Percentiles rank a stretch among this genome's conserved stretches.
These are phyloP conservation scores for Cinchona pubescens DNA, from an alignment of 257 asterid species.

Conservation along the genomic window DNA sequence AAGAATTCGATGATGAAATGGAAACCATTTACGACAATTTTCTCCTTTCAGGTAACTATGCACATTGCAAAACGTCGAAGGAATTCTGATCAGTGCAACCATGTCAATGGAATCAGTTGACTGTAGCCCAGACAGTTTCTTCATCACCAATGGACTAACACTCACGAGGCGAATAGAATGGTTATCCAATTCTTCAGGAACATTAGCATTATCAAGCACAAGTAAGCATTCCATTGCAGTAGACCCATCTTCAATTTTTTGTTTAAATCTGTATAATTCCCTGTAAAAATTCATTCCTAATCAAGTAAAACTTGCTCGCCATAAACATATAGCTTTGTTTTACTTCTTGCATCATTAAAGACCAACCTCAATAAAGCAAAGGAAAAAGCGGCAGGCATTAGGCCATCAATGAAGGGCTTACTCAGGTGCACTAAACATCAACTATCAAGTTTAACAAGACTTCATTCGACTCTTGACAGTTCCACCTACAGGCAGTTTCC, in stretches of 20 bases:
- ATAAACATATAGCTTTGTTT: no score
- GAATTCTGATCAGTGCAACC: slow-evolving; percentile 73
- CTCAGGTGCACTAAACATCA: background rate
- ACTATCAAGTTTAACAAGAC: background rate
- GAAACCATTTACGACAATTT: slow-evolving; percentile 45
- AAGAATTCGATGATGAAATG: slow-evolving; percentile 63
- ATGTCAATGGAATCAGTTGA: slow-evolving; percentile 68
- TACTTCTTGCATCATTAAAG: background rate
- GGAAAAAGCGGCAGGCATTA: background rate
- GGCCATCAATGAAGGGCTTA: background rate
- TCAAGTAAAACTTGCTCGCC: background rate
- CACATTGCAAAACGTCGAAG: slow-evolving; percentile 54
- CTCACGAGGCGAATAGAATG: slow-evolving; percentile 35
- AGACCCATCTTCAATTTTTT: slow-evolving; percentile 32
- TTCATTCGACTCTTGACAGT: background rate
- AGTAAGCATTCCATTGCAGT: slow-evolving; percentile 61
- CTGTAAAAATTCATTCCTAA: slow-evolving; percentile 35
- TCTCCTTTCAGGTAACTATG: slow-evolving; percentile 30
- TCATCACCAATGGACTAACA: slow-evolving; percentile 67
- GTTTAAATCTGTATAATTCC: slow-evolving; percentile 57
- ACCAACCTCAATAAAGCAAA: slow-evolving; percentile 1
- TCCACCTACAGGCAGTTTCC: background rate
- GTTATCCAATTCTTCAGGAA: slow-evolving; percentile 55
- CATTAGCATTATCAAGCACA: slow-evolving; percentile 49
- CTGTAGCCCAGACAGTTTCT: slow-evolving; percentile 76